Evolutionary conservation across 2,329 filamentous ascomycete species (phyloP), one percentile per base, ranked within the genome.

Genomic region (Phaeosphaeria sp.): DNA sequence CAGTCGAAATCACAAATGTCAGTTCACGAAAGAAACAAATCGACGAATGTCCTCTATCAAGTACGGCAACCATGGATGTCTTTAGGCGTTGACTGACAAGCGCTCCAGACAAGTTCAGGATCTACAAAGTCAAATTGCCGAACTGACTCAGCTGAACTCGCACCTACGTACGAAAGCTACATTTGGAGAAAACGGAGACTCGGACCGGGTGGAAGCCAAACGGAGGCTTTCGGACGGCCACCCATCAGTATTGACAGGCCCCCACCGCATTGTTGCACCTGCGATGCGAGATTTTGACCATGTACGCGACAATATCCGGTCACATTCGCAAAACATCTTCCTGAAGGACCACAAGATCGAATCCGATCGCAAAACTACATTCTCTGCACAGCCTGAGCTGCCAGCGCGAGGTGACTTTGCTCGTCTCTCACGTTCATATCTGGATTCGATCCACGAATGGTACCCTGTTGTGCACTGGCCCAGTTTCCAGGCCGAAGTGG

Each of bases 21-120:
- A 98, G 73, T 99, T 99, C 75, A 99, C 95, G 50, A 99, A 99
- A 80, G 95, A 99, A 79, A 99, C 95, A 13, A 99, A 99, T 76
- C 87, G 95, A 58, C 88, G 95, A 61, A 99, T 99, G 95, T 98
- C 95, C 18, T 98, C 94, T 1, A 98, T 98, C 80, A 99, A 98
- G 86, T 87, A 77, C 70, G 83, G 17, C 13, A 7, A 39, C 13
- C 17, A n/a, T 2, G 3, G 15, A 39, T 39, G n/a, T n/a, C 6
- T n/a, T 4, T n/a, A 42, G 39, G 21, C 22, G 39, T 64, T 69
- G 36, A 71, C 52, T 36, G 17, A 25, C 20, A 54, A 46, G 53
- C n/a, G n/a, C 23, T 18, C n/a, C 47, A 87, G 85, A 75, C 95
- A 97, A 82, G 91, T 98, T 13, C 95, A 98, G 78, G 95, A 99